These are phyloP conservation scores for Cutaneotrichosporon dermatis DNA, from an alignment of 1,284 basidiomycete species.

Conservation along the genomic window DNA sequence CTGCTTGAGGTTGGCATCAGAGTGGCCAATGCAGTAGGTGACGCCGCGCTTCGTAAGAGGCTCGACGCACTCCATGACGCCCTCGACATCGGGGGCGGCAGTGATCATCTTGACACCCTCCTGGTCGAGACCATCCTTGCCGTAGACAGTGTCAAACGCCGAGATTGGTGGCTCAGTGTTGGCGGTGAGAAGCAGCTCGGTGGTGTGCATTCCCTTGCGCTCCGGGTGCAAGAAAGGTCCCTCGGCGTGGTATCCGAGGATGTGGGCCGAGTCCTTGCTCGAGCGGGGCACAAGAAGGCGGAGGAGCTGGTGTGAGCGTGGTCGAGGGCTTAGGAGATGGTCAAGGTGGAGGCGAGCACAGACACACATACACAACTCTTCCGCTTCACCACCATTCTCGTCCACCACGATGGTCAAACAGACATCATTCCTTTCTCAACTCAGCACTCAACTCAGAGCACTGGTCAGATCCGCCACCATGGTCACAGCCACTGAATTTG, in stretches of 20 bases:
- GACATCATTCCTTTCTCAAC: too few relatives aligned
- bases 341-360: too few relatives aligned
- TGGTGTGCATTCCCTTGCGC: conserved; percentile 71
- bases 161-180: conserved; percentile 17
- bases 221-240: conserved; percentile 73
- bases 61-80: conserved; percentile 66
- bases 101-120: conserved; percentile 76
- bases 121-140: conserved; percentile 51
- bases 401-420: too few relatives aligned
- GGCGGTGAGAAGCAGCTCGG: conserved; percentile 63
- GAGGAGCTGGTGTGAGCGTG: conserved; percentile 47
- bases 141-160: conserved; percentile 69
- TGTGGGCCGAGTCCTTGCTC: conserved; percentile 52
- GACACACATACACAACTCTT: too few relatives aligned
- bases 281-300: conserved; percentile 47
- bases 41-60: conserved; percentile 64
- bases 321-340: background rate
- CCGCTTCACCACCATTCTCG: too few relatives aligned
- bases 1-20: conserved; percentile 45
- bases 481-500: too few relatives aligned
- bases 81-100: conserved; percentile 76
- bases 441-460: too few relatives aligned
- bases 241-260: conserved; percentile 83
- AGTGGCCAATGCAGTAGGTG: conserved; percentile 79
- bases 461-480: too few relatives aligned